Conservation (phyloP, 148 eudicot species). For the Persicaria maculosa region DNA sequence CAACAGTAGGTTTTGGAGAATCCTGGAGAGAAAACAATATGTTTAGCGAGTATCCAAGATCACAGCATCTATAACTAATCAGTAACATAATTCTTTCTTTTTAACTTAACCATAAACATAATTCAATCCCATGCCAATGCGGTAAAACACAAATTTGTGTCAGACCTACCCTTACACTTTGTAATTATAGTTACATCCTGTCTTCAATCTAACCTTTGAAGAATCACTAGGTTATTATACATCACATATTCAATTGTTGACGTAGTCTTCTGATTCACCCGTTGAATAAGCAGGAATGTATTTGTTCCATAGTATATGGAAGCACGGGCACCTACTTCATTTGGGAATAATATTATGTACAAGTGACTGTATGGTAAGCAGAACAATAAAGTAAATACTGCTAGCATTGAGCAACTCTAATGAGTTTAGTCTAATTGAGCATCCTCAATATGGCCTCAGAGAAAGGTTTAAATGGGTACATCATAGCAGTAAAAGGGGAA, state of each 20-base stretch:
- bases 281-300: not conserved
- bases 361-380: not conserved
- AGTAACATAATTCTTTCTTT: not conserved
- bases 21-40: slow-evolving; percentile 30
- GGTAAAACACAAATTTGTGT: not conserved
- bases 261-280: not conserved
- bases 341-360: not conserved
- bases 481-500: not conserved
- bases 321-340: not conserved
- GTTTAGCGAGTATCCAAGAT: not conserved
- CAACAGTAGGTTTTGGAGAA: slow-evolving; percentile 45
- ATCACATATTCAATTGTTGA: not conserved
- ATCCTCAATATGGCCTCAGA: slow-evolving; percentile 2
- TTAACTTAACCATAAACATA: not conserved
- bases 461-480: not conserved
- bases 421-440: not conserved
- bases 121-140: not conserved
- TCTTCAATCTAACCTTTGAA: not conserved
- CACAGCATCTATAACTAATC: not conserved
- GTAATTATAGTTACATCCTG: not conserved
- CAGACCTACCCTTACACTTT: not conserved
- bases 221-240: not conserved
- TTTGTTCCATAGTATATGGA: not conserved
- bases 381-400: not conserved
- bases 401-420: not conserved